Evolutionary conservation across 176 grass and related monocot species (phyloP), one percentile per base, ranked within the genome.

Genomic region (Chrysopogon serrulatus): DNA sequence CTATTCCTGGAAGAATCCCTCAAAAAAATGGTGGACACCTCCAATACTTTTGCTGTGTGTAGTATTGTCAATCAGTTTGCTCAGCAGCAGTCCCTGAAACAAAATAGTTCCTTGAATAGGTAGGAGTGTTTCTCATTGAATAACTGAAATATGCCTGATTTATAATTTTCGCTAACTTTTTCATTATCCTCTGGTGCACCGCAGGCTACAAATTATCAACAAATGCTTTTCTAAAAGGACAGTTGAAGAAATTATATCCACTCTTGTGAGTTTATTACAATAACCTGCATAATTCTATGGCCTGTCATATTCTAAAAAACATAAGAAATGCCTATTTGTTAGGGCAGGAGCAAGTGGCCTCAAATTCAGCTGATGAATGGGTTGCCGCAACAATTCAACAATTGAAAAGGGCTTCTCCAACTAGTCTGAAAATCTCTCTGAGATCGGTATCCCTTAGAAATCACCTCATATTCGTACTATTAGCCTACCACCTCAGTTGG

Each of bases 161-260:
- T 1, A 54, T 67, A 39, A 65, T 30, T 88, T 88, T n/a, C 62
- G 4, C 48, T 35, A 21, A 37, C n/a, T 33, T 8, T 56, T 74
- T 67, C 12, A 23, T 67, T 11, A 27, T 79, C n/a, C 23, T 68
- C 51, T 61, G 3, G 26, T 82, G 35, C 43, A 77, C 42, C 63
- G 75, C 8, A 98, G 95, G 79, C 65, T 93, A 79, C 82, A 95
- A 73, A 89, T 90, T n/a, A 86, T 98, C 81, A 86, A 95, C 76
- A 98, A 90, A 76, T 95, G 95, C 62, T 98, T 98, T 82, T 98
- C 92, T 10, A 94, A 97, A 64, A 73, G 73, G 56, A 92, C 92
- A 59, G 83, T 97, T 4, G 90, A 97, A 94, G 95, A 95, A 78
- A 98, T 98, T 80, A 68, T 94, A 83, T 91, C 75, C 17, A 34